Conservation (phyloP, 106 monocot genomes). For the Acorus calamus region DNA sequence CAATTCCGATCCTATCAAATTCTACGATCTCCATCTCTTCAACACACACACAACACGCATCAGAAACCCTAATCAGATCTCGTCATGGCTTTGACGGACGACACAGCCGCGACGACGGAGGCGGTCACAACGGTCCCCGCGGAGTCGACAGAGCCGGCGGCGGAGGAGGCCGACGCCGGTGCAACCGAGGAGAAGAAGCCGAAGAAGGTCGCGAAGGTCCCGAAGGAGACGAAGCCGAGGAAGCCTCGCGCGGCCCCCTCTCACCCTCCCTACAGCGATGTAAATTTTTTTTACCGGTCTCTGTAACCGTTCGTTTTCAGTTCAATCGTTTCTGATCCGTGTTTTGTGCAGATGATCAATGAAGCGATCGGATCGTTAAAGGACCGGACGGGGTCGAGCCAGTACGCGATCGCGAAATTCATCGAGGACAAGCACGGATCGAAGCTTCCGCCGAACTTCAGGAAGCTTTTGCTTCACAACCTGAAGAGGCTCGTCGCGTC, state of each 20-base stretch:
- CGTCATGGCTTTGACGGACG: background rate
- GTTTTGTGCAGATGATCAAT: slow-evolving; percentile 45
- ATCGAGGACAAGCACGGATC: slow-evolving; percentile 65
- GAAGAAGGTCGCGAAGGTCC: slow-evolving; percentile 20
- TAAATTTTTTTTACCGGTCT: background rate
- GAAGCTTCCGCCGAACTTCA: slow-evolving; percentile 57
- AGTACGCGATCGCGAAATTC: slow-evolving; percentile 69
- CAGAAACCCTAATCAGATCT: background rate
- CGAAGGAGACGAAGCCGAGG: slow-evolving; percentile 35
- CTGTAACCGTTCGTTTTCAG: too few relatives aligned
- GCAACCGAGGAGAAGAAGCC: slow-evolving; percentile 11
- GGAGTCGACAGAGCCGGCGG: slow-evolving; percentile 2
- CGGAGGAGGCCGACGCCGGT: background rate
- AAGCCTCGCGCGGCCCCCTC: slow-evolving; percentile 30
- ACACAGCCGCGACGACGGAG: slow-evolving; percentile 19
- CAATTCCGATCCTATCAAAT: background rate
- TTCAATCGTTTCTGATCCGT: background rate
- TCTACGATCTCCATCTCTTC: background rate
- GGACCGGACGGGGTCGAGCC: slow-evolving; percentile 83
- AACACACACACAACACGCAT: too few relatives aligned
- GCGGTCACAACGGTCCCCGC: slow-evolving; percentile 6
- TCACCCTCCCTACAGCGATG: slow-evolving; percentile 80
- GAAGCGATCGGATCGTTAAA: slow-evolving; percentile 64
- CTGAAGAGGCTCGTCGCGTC: slow-evolving; percentile 51
- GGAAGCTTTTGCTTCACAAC: slow-evolving; percentile 53